Base-by-base conservation (phyloP, 371 early-diverging fungal genomes). In the Circinella umbellata region DNA sequence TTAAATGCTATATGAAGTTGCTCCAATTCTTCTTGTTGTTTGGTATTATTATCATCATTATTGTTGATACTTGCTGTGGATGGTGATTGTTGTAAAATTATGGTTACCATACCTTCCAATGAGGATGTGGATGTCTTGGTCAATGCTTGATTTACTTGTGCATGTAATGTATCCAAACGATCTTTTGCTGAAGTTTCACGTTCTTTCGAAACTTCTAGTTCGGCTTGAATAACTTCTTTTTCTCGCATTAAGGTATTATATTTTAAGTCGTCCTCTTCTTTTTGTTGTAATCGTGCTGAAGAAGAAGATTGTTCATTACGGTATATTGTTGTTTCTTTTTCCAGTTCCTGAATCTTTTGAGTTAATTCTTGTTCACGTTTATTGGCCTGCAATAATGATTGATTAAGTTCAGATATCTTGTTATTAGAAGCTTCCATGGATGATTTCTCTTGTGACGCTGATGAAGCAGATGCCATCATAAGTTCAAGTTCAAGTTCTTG, bases 1-100 rank as follows among this genome's bases (percentile, higher is more conserved):
- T 65, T 46, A 14, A 72, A 59, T n/a, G 48, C 61, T 34, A 14
- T 18, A n/a, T 38, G 54, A n/a, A 66, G 51, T 18, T 54, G 34
- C 27, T 35, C 18, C 20, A 57, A 38, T 62, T 15, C 46, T 46
- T 39, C 46, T 46, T 34, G 57, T 3, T 54, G 54, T 10, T 54
- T 54, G 54, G 11, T 47, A 15, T 15, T 47, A 9, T 47, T 3
- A 15, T 11, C 9, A 15, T 5, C 51, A n/a, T 14, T 3, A 14
- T 51, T 15, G 36, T 7, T 37, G 60, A 1, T 37, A 15, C 5
- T 15, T 51, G 51, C n/a, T 15, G 15, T 51, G 14, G 27, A 10
- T 61, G 38, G 6, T 61, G 48, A 27, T 63, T 47, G 63, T 63
- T 63, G 39, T 46, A 63, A 15, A 3, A 64, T 14, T 49, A 48